phyloP scores from a whole-genome alignment of 352 stramenopile species.

The Pythium oligandrum region DNA sequence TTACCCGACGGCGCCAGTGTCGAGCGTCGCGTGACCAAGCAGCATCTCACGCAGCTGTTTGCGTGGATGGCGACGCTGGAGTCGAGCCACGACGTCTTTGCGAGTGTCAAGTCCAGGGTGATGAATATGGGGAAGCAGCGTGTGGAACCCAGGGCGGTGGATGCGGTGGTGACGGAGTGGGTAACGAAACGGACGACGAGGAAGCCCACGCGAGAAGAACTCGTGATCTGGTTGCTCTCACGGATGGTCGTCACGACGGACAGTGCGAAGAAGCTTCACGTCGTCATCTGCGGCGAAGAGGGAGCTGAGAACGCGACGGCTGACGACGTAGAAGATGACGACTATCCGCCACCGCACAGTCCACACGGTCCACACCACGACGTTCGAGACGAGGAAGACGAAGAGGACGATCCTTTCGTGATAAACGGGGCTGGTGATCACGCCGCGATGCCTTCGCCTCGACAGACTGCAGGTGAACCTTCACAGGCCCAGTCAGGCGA shows the following conservation, averaged over 20 bases:
- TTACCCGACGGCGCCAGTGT: conserved; percentile 1
- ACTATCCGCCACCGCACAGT: conserved; percentile 4
- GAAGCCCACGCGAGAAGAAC: conserved; percentile 34
- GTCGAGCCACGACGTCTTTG: no score
- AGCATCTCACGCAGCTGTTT: conserved; percentile 38
- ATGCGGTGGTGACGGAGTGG: conserved; percentile 38
- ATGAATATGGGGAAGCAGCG: no score
- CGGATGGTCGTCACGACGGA: conserved; percentile 32
- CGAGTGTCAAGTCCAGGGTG: no score
- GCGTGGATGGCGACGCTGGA: conserved; percentile 22
- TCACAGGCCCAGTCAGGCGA: background rate
- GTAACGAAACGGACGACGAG: background rate
- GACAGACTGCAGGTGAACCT: background rate
- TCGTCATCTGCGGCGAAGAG: conserved; percentile 13
- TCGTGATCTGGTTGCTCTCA: conserved; percentile 50
- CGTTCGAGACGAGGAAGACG: background rate
- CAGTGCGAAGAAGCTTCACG: conserved; percentile 1
- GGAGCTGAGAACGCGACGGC: conserved; percentile 1
- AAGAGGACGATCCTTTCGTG: conserved; percentile 3
- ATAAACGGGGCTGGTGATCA: background rate
- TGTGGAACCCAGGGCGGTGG: conserved; percentile 9
- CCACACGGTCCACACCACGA: background rate
- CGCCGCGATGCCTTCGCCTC: conserved; percentile 1
- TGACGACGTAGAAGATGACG: conserved; percentile 1
- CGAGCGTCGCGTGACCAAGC: conserved; percentile 34